phyloP scores from a whole-genome alignment of 805 yeast species.

The Wickerhamomyces rabaulensis region DNA sequence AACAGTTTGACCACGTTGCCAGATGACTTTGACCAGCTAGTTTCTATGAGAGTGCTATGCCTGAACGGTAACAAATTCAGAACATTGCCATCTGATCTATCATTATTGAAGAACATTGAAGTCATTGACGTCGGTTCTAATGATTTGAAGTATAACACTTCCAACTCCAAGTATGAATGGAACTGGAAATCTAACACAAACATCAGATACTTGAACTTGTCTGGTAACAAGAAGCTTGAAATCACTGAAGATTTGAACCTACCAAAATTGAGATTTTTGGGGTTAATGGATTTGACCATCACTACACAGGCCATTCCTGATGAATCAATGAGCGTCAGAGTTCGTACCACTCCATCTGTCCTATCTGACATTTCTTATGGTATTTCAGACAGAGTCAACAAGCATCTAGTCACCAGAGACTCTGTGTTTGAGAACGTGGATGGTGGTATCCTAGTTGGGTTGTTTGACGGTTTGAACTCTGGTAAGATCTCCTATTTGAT shows the following conservation, averaged over 20 bases:
- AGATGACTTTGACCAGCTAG: constrained; percentile 67
- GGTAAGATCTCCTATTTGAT: constrained; percentile 66
- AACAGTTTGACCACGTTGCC: constrained; percentile 76
- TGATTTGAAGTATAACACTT: constrained; percentile 82
- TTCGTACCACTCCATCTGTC: constrained; percentile 84
- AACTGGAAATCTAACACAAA: constrained; percentile 87
- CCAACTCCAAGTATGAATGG: constrained; percentile 96
- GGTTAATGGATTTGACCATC: constrained; percentile 92
- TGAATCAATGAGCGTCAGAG: constrained; percentile 74
- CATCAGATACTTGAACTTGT: constrained; percentile 76
- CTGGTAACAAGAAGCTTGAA: constrained; percentile 90
- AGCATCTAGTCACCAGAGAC: constrained; percentile 70
- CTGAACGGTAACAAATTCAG: constrained; percentile 82
- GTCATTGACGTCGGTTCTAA: constrained; percentile 90
- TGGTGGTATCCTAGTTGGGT: constrained; percentile 71
- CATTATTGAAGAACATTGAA: constrained; percentile 56
- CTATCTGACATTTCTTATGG: constrained; percentile 78
- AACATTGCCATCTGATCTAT: constrained; percentile 83
- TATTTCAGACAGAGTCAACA: constrained; percentile 83
- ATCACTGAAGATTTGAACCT: constrained; percentile 79
- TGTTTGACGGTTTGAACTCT: constrained; percentile 76
- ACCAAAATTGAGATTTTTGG: constrained; percentile 66
- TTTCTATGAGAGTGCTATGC: constrained; percentile 53
- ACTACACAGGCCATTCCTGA: constrained; percentile 88
- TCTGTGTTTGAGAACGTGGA: constrained; percentile 82